These are phyloP conservation scores for Hydnomerulius pinastri DNA, from an alignment of 768 basidiomycete genomes.

Conservation along the genomic window DNA sequence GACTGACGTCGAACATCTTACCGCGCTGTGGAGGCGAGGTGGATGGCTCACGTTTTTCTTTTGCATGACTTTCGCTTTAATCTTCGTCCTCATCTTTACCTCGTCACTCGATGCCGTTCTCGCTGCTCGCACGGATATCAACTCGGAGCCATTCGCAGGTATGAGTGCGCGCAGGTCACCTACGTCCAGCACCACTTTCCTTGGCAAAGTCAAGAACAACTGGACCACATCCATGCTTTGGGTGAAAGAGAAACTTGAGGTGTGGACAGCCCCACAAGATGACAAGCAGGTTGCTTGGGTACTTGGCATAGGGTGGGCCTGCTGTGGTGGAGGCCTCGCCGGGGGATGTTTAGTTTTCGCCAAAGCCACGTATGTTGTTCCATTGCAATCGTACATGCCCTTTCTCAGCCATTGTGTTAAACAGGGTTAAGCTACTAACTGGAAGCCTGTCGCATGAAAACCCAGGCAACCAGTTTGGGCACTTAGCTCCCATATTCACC, in stretches of 20 bases:
- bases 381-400: neutral
- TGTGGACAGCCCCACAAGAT: constrained; percentile 75
- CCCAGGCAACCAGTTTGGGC: constrained; percentile 85
- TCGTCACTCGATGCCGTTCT: constrained; percentile 75
- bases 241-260: constrained; percentile 65
- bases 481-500: constrained; percentile 77
- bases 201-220: constrained; percentile 35
- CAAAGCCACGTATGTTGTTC: constrained; percentile 37
- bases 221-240: constrained; percentile 53
- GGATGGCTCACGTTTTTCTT: constrained; percentile 95
- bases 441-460: constrained; percentile 79
- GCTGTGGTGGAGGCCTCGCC: constrained; percentile 87
- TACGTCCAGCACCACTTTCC: constrained; percentile 21
- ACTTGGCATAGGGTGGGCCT: constrained; percentile 92
- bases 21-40: constrained; percentile 79
- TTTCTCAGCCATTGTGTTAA: constrained; percentile 8
- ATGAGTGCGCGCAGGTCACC: constrained; percentile 34
- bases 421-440: constrained; percentile 77
- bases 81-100: constrained; percentile 66
- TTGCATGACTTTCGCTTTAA: constrained; percentile 69
- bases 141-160: constrained; percentile 53
- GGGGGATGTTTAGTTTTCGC: constrained; percentile 90
- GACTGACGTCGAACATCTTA: constrained; percentile 74
- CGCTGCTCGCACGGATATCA: constrained; percentile 66
- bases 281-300: constrained; percentile 90